Base-by-base conservation (phyloP, 1,284 basidiomycete species). In the Ustilago esculenta region DNA sequence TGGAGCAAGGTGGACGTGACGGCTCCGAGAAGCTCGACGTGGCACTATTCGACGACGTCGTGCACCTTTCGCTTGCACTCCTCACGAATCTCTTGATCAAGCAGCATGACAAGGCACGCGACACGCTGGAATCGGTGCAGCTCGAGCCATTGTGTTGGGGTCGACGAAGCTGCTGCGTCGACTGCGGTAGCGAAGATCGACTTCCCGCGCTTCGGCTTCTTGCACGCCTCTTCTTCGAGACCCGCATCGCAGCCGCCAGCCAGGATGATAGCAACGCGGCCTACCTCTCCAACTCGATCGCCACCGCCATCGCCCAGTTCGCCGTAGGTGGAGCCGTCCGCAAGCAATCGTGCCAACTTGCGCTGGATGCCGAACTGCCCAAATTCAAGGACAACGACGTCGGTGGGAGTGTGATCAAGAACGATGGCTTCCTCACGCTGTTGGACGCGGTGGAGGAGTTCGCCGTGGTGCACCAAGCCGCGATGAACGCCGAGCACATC, bases 281-380 rank as follows among this genome's bases (percentile, higher is more conserved):
- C 3, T 71, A 71, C 23, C 58, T 71, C 2, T 65, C 68, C n/a
- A 71, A 61, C 42, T 71, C 68, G 43, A 60, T 71, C 20, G 68
- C 61, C 27, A 71, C 68, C 8, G 61, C 68, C 15, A 20, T 71
- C 12, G 68, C 68, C 0, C 68, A 71, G 17, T 71, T 57, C n/a
- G 61, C 61, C 10, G 47, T 71, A 12, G 68, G 57, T 9, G 47
- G 57, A 1, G 15, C 35, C 10, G 29, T 25, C 14, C 39, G 37
- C 12, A 17, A 61, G n/a, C 24, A 36, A 4, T 21, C 25, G 24
- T 46, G 51, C 25, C 43, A 56, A 30, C 43, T 29, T 20, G 60
- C 48, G 17, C 42, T 55, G 24, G 48, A 60, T 20, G 55, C 40
- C 1, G 54, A 45, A 18, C 9, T 60, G 39, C 43, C 51, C 5